Evolutionary conservation across 2,329 filamentous ascomycete genomes (phyloP).

Genomic region (Massarina eburnea): DNA sequence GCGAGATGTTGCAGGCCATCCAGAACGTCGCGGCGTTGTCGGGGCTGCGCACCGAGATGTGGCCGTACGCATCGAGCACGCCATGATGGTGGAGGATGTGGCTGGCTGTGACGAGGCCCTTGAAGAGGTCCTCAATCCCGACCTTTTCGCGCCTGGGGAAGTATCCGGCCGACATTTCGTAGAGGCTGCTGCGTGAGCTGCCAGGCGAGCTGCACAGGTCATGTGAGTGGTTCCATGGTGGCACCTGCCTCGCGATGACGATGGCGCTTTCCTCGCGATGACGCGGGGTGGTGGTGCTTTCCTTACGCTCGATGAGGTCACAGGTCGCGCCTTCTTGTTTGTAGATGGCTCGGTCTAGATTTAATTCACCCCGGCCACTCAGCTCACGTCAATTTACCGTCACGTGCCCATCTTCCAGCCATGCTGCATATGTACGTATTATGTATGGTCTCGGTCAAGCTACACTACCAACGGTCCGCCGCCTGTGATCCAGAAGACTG

Average conservation of each 20-base stretch:
- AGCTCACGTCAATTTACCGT: too few relatives aligned
- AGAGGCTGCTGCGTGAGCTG: neutral
- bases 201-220: too few relatives aligned
- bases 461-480: too few relatives aligned
- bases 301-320: neutral
- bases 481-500: too few relatives aligned
- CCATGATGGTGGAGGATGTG: conserved; percentile 57
- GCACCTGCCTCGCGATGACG: too few relatives aligned
- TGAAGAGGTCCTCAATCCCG: conserved; percentile 41
- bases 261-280: neutral
- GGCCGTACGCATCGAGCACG: conserved; percentile 58
- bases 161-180: conserved; percentile 38
- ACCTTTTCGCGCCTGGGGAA: conserved; percentile 43
- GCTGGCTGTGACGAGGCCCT: conserved; percentile 48
- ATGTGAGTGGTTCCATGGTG: too few relatives aligned
- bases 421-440: too few relatives aligned
- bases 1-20: conserved; percentile 47
- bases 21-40: conserved; percentile 50
- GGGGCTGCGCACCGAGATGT: conserved; percentile 57
- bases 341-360: too few relatives aligned
- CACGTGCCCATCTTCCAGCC: too few relatives aligned
- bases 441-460: too few relatives aligned
- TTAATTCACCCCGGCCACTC: too few relatives aligned
- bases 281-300: neutral
- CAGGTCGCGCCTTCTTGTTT: neutral